Evolutionary conservation across 164 flowering plant species (phyloP), one percentile per base, ranked within the genome.

Genomic region (Warburgia ugandensis): DNA sequence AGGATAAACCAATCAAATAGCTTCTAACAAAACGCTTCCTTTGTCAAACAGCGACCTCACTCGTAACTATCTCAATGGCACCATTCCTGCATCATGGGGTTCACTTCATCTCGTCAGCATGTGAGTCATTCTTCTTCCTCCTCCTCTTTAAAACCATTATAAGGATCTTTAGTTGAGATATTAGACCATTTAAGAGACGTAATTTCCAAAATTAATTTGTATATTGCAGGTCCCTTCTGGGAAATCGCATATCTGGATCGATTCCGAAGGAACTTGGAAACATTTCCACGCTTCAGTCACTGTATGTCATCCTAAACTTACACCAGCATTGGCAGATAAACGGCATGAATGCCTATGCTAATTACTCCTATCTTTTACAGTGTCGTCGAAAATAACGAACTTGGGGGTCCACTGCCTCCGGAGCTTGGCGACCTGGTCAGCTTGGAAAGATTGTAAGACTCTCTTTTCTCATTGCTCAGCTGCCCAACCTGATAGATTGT

Each of bases 31-130:
- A n/a, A n/a, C n/a, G n/a, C n/a, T n/a, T n/a, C n/a, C n/a, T n/a
- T n/a, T n/a, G n/a, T n/a, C n/a, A n/a, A n/a, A n/a, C n/a, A 89
- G 97, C 8, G 95, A 89, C 59, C 75, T 89, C 7, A 50, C 65
- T 38, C 81, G 46, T 19, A 64, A 59, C 55, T 58, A 53, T 59
- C 39, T 64, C 16, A 58, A 41, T 64, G 68, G 68, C 3, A 3
- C 63, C 27, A 53, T 64, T n/a, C 68, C 68, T 23, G 44, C 12
- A 31, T 33, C 32, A 8, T 64, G 80, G 49, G 38, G 78, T 33
- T 56, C 49, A 42, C 49, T 68, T 38, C 77, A 83, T 41, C 78
- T 86, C 21, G 48, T 36, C 30, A 64, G 0, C 22, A 4, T 89
- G 97, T 89, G 70, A 85, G 94, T 73, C n/a, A n/a, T n/a, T n/a